These are phyloP conservation scores for Pachysolen tannophilus DNA, from an alignment of 805 yeast species.

Conservation along the genomic window DNA sequence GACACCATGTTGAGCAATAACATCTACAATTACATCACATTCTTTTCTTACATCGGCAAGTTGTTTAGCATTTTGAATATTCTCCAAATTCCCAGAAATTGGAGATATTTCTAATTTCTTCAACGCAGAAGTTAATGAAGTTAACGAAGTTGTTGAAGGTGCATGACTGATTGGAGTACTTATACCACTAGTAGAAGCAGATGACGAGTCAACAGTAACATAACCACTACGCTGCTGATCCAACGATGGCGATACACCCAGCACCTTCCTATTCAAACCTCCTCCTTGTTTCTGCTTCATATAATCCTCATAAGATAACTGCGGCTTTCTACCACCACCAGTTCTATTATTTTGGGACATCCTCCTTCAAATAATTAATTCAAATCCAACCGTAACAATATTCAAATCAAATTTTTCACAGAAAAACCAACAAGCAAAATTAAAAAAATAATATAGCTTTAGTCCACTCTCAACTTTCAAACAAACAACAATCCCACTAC, in stretches of 20 bases:
- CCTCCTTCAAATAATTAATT: no score
- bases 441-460: no score
- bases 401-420: no score
- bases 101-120: conserved; percentile 61
- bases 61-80: conserved; percentile 42
- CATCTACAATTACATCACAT: conserved; percentile 44
- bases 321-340: conserved; percentile 3
- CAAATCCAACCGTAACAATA: no score
- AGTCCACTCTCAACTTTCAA: no score
- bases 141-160: conserved; percentile 65
- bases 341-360: no score
- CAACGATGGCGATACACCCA: conserved; percentile 13
- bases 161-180: conserved; percentile 19
- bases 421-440: no score
- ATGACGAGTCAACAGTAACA: no score
- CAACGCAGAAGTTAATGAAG: conserved; percentile 62
- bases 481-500: no score
- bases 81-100: conserved; percentile 46
- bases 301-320: conserved; percentile 42
- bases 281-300: conserved; percentile 37
- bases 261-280: no score
- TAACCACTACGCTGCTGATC: conserved; percentile 7
- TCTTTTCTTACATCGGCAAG: conserved; percentile 48
- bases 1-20: conserved; percentile 37
- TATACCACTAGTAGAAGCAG: conserved; percentile 22